Evolutionary conservation across 257 asterid genomes (phyloP), one percentile per base, ranked within the genome.

Genomic region (Capsicum pubescens): DNA sequence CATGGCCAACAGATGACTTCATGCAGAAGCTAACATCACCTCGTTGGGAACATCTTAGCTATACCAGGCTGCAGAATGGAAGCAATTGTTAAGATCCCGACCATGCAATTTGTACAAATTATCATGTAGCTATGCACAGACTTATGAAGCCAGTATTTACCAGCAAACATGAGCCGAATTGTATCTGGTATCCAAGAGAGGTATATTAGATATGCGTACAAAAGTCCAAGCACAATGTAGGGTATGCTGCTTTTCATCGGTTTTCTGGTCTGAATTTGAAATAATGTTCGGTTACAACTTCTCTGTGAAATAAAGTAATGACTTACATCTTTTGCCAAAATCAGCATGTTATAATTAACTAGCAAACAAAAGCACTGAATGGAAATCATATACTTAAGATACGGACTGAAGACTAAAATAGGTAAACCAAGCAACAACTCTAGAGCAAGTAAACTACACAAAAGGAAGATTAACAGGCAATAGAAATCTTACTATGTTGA

Each of bases 111-210:
- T 5, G 8, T 64, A 26, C 71, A 26, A 64, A 32, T 64, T 64
- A 64, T 32, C 32, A 64, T 10, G 44, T 32, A 32, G 17, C 32
- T 9, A 70, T 36, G 70, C 46, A 84, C 92, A 6, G n/a, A 93
- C 98, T 97, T 95, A 98, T 0, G 98, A 83, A 95, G 86, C 95
- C 90, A 95, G 91, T 95, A 91, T 90, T 92, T 89, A 85, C 92
- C 91, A 1, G 95, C 32, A 26, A 26, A 26, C 32, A 26, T 26
- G 32, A 26, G 32, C 32, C 32, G 32, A 26, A 26, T 26, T 0
- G 98, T 94, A 50, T 95, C 94, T 1, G 99, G 97, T 13, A 97
- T 91, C 99, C 99, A 94, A 1, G 99, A 94, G 55, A 91, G 92
- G 82, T 82, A 94, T 26, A 95, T 84, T 6, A 95, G 90, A 88